Evolutionary conservation across 768 basidiomycete species (phyloP), one percentile per base, ranked within the genome.

Genomic region (Tulasnella sp.): DNA sequence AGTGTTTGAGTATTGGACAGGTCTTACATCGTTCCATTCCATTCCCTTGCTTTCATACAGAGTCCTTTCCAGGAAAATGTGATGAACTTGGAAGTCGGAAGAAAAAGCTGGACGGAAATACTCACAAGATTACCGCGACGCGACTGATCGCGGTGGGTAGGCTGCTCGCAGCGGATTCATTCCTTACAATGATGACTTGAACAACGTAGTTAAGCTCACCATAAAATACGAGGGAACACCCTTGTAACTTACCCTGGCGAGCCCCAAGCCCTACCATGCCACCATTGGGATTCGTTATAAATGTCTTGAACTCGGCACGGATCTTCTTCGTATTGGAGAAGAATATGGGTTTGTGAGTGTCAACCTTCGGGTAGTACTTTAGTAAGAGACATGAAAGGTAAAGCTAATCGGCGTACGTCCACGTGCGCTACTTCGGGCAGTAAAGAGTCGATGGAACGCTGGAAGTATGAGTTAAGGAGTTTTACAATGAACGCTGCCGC

Each of bases 41-140:
- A 92, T 84, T 0, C 91, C 91, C 84, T 92, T 92, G 86, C 89
- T 90, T 62, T 92, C 90, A 82, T 90, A 89, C 7, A 91, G 80
- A 1, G 91, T 91, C 16, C 80, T 80, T 1, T 12, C 9, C 21
- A 12, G 4, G 12, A 52, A 4, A 9, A 44, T 75, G 19, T 19
- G 39, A 2, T 36, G 31, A 36, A 36, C n/a, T n/a, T n/a, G n/a
- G n/a, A 56, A 9, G 2, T 46, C 46, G 5, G 24, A 72, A 36
- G 36, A 58, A 31, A 7, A 14, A 4, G 21, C 24, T 39, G 27
- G 62, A 27, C 34, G 31, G 7, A 4, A 24, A 52, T 52, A 42
- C 73, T 9, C 38, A 74, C 73, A 74, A 16, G 6, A 74, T 27
- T 2, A 74, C n/a, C 73, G 73, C 73, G 14, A 38, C n/a, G 39